A percentile compares a stretch with the other conserved stretches of the same genome.
Evolutionary conservation across 371 early-diverging fungal genomes (phyloP).

Genomic region (Fennellomyces sp.): DNA sequence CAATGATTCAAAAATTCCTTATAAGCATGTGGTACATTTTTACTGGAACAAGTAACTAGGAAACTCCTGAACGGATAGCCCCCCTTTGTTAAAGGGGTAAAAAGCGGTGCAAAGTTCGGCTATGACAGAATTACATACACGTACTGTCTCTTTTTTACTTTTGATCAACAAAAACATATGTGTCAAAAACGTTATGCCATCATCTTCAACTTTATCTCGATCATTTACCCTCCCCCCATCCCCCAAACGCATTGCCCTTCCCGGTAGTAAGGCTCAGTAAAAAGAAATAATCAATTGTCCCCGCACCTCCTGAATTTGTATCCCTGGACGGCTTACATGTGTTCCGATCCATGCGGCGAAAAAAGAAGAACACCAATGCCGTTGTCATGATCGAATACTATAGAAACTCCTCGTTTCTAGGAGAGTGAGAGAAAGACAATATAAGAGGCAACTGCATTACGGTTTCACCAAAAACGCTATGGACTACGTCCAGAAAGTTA

Average conservation of each 20-base stretch:
- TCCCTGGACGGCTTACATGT: background rate
- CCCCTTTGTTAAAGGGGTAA: too few species aligned
- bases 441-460: too few species aligned
- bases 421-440: too few species aligned
- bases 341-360: background rate
- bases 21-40: constrained; percentile 8
- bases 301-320: background rate
- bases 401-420: too few species aligned
- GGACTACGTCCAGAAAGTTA: too few species aligned
- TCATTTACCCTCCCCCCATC: background rate
- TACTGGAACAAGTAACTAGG: constrained; percentile 6
- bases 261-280: background rate
- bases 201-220: background rate
- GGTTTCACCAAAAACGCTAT: too few species aligned
- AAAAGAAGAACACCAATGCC: too few species aligned
- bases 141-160: background rate
- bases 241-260: background rate
- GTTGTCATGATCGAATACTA: background rate
- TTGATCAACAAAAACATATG: too few species aligned
- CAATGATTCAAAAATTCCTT: background rate
- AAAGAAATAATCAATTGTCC: background rate
- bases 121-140: too few species aligned
- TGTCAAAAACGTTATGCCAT: background rate
- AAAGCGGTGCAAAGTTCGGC: too few species aligned
- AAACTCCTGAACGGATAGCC: background rate